phyloP scores from a whole-genome alignment of 2,329 filamentous ascomycete genomes.

The Hymenoscyphus repandus region DNA sequence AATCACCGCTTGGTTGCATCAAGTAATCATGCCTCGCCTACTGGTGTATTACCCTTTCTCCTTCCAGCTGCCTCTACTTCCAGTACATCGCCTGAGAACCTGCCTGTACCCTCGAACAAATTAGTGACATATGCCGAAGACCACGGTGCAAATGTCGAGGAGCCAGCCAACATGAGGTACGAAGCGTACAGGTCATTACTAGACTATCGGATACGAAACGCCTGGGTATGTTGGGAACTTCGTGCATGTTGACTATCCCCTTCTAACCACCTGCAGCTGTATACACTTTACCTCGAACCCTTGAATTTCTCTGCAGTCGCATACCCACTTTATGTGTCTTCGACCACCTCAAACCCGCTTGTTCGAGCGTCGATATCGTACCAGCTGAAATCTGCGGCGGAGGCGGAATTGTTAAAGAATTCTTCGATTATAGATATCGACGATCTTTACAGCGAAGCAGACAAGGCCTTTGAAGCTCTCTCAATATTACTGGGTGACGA shows the following conservation, averaged over 20 bases:
- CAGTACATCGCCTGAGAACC: slow-evolving; percentile 30
- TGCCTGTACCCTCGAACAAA: slow-evolving; percentile 56
- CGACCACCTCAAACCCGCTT: slow-evolving; percentile 52
- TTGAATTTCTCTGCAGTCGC: slow-evolving; percentile 63
- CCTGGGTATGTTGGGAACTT: slow-evolving; percentile 58
- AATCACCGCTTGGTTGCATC: slow-evolving; percentile 64
- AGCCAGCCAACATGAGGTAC: slow-evolving; percentile 43
- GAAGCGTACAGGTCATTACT: slow-evolving; percentile 77
- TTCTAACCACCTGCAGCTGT: slow-evolving; percentile 47
- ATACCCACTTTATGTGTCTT: slow-evolving; percentile 65
- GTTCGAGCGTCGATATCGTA: slow-evolving; percentile 59
- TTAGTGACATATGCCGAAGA: slow-evolving; percentile 64
- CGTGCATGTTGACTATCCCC: not conserved
- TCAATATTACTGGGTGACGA: slow-evolving; percentile 52
- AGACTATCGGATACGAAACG: slow-evolving; percentile 71
- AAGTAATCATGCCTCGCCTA: slow-evolving; percentile 89
- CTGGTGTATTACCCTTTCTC: slow-evolving; percentile 83
- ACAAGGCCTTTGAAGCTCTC: slow-evolving; percentile 57
- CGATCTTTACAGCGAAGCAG: slow-evolving; percentile 54
- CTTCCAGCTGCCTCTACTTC: slow-evolving; percentile 44
- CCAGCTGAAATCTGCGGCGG: slow-evolving; percentile 68
- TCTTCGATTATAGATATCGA: slow-evolving; percentile 51
- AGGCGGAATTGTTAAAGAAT: slow-evolving; percentile 65
- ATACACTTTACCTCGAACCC: slow-evolving; percentile 72
- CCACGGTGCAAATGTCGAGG: slow-evolving; percentile 39